phyloP scores from a whole-genome alignment of 2,329 filamentous ascomycete genomes.

The Coleophoma eucalyptorum region DNA sequence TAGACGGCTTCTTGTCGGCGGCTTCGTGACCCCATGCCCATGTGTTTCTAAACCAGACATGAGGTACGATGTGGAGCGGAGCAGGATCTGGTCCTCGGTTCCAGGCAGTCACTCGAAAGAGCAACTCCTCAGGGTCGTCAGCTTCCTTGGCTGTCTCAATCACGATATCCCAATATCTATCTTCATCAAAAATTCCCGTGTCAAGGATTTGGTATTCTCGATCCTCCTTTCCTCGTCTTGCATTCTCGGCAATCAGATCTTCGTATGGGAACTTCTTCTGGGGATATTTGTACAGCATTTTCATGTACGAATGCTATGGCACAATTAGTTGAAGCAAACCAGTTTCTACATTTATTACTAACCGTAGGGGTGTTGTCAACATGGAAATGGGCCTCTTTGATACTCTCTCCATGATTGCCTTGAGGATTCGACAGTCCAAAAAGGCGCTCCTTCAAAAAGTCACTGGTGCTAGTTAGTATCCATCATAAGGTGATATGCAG shows the following conservation, averaged over 20 bases:
- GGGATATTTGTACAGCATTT: constrained; percentile 96
- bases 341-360: constrained; percentile 1
- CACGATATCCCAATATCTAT: constrained; percentile 94
- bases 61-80: constrained; percentile 88
- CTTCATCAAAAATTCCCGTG: constrained; percentile 81
- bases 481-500: no score
- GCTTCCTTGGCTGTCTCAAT: constrained; percentile 94
- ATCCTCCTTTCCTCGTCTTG: constrained; percentile 68
- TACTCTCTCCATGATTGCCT: constrained; percentile 93
- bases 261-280: constrained; percentile 91
- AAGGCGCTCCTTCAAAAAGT: constrained; percentile 89
- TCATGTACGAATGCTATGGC: constrained; percentile 92
- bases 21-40: constrained; percentile 90
- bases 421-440: constrained; percentile 95
- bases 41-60: constrained; percentile 96
- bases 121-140: constrained; percentile 85
- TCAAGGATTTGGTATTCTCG: constrained; percentile 90
- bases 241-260: constrained; percentile 81
- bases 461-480: constrained; percentile 48
- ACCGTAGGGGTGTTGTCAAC: constrained; percentile 79
- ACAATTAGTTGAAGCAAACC: no score
- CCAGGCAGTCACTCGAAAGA: constrained; percentile 95
- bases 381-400: constrained; percentile 97
- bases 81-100: constrained; percentile 89
- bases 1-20: constrained; percentile 73